Evolutionary conservation across 2,329 filamentous ascomycete species (phyloP).

Genomic region (Fusarium napiforme): DNA sequence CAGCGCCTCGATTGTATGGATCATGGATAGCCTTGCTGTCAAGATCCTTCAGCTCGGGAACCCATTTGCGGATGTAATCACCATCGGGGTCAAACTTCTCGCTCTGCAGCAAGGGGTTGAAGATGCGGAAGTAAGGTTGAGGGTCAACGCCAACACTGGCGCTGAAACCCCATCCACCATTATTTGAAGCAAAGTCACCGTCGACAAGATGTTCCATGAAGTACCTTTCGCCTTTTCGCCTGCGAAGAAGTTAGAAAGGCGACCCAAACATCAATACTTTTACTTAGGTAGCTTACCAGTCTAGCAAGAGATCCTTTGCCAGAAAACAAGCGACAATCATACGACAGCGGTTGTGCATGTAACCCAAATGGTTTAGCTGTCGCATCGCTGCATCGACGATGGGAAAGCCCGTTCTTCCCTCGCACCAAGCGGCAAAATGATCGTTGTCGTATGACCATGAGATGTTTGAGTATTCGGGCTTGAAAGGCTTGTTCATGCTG

Average conservation of each 20-base stretch:
- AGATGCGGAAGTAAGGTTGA: slow-evolving; percentile 90
- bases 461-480: slow-evolving; percentile 85
- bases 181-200: slow-evolving; percentile 83
- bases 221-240: slow-evolving; percentile 80
- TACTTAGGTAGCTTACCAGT: slow-evolving; percentile 62
- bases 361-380: slow-evolving; percentile 74
- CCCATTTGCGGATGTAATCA: slow-evolving; percentile 84
- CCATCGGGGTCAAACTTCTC: slow-evolving; percentile 86
- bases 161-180: slow-evolving; percentile 67
- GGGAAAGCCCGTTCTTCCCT: slow-evolving; percentile 81
- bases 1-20: slow-evolving; percentile 76
- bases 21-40: slow-evolving; percentile 80
- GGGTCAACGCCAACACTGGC: slow-evolving; percentile 81
- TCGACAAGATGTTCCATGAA: slow-evolving; percentile 87
- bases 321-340: slow-evolving; percentile 88
- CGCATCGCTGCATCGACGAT: slow-evolving; percentile 90
- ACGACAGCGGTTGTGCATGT: slow-evolving; percentile 86
- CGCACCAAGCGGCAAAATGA: slow-evolving; percentile 78
- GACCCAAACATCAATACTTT: not conserved
- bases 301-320: slow-evolving; percentile 80
- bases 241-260: not conserved
- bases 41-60: slow-evolving; percentile 76
- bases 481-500: slow-evolving; percentile 72
- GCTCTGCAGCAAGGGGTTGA: slow-evolving; percentile 86
- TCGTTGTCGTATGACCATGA: slow-evolving; percentile 80